Evolutionary conservation across 139 green algal species (phyloP).

Genomic region (Pleodorina starrii): DNA sequence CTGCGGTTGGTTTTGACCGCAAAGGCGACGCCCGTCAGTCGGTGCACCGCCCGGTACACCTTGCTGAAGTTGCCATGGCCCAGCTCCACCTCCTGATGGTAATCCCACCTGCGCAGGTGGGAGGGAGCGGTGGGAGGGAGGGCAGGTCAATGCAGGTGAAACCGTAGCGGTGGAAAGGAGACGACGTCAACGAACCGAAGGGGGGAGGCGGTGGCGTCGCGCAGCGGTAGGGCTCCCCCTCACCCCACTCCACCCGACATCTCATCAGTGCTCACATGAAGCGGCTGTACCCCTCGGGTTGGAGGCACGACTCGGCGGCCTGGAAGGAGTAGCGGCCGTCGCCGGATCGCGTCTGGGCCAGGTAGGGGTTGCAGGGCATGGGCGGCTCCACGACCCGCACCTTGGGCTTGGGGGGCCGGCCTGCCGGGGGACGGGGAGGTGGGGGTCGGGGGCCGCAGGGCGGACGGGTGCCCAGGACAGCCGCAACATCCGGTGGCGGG

Average conservation of each 20-base stretch:
- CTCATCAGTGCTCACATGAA: background rate
- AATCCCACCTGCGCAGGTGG: conserved; percentile 74
- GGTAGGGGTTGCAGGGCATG: background rate
- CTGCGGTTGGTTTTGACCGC: conserved; percentile 87
- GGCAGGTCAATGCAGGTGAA: no score
- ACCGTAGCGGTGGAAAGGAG: no score
- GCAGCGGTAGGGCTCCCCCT: no score
- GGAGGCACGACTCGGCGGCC: background rate
- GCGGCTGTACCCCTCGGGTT: background rate
- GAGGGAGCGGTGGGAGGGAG: no score
- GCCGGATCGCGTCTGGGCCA: background rate
- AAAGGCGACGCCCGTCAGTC: conserved; percentile 89
- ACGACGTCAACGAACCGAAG: no score
- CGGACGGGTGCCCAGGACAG: no score
- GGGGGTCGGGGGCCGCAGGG: no score
- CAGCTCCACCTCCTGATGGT: conserved; percentile 74
- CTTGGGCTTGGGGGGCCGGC: conserved; percentile 9
- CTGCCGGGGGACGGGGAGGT: no score
- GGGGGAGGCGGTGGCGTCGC: no score
- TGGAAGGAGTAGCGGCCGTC: background rate
- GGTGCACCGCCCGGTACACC: conserved; percentile 81
- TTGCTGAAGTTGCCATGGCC: conserved; percentile 84
- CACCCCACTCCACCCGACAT: no score
- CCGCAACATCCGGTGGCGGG: no score
- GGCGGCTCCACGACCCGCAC: background rate